A percentile compares a stretch with the other conserved stretches of the same genome.
These are phyloP conservation scores for Zoysia matrella DNA, from an alignment of 202 grass and related monocot genomes.

Conservation along the genomic window DNA sequence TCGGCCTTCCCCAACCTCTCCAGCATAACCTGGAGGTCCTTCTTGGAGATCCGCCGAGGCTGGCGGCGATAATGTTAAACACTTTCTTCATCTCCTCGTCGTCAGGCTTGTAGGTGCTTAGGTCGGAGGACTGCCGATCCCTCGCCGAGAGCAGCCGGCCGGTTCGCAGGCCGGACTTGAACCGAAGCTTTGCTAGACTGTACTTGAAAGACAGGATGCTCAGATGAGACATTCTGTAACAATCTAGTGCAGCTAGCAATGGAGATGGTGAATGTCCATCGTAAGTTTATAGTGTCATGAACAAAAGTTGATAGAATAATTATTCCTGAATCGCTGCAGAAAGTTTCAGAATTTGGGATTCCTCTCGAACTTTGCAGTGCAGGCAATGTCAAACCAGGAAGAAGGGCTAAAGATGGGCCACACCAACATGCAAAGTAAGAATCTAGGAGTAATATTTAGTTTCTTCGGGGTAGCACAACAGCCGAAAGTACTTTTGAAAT, in stretches of 20 bases:
- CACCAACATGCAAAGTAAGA: slow-evolving; percentile 53
- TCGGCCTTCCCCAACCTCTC: slow-evolving; percentile 45
- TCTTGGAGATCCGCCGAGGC: slow-evolving; percentile 35
- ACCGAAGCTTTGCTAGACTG: slow-evolving; percentile 56
- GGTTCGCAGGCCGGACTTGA: slow-evolving; percentile 30
- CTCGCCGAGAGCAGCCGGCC: slow-evolving; percentile 37
- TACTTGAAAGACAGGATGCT: slow-evolving; percentile 68
- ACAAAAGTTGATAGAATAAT: slow-evolving; percentile 26
- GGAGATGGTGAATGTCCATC: neutral
- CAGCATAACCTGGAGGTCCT: slow-evolving; percentile 44
- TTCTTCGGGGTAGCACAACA: neutral
- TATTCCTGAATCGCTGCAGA: slow-evolving; percentile 56
- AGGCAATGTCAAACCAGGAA: slow-evolving; percentile 40
- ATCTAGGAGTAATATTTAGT: slow-evolving; percentile 36
- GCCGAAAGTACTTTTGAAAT: slow-evolving; percentile 6
- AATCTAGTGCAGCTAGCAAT: slow-evolving; percentile 2
- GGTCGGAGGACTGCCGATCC: slow-evolving; percentile 58
- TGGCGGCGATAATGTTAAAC: slow-evolving; percentile 51
- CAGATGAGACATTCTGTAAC: slow-evolving; percentile 61
- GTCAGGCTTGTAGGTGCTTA: slow-evolving; percentile 55
- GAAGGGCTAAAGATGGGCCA: slow-evolving; percentile 42
- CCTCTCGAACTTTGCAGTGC: slow-evolving; percentile 32
- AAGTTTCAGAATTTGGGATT: slow-evolving; percentile 58
- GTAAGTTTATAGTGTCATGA: slow-evolving; percentile 40
- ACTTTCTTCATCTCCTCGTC: slow-evolving; percentile 66